phyloP scores from a whole-genome alignment of 2,329 filamentous ascomycete species.

The Penicillium fuscoglaucum region DNA sequence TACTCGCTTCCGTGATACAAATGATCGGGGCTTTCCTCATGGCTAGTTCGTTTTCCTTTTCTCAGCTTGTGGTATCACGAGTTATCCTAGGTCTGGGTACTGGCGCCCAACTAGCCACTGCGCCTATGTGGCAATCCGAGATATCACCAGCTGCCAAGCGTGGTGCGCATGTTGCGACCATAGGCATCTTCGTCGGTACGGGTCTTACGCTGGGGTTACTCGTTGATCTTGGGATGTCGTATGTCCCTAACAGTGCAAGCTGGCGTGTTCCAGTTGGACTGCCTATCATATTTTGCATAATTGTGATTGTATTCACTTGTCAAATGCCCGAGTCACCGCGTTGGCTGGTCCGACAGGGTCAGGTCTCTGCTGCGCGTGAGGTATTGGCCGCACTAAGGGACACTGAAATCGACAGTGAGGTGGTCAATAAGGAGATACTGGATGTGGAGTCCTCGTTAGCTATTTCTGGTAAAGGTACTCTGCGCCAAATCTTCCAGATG shows the following conservation, averaged over 20 bases:
- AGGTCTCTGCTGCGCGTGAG: slow-evolving; percentile 7
- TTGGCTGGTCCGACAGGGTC: slow-evolving; percentile 14
- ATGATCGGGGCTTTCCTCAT: slow-evolving; percentile 16
- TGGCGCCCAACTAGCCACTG: slow-evolving; percentile 15
- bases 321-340: slow-evolving; percentile 21
- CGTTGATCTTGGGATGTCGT: slow-evolving; percentile 19
- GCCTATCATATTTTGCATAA: slow-evolving; percentile 13
- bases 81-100: slow-evolving; percentile 16
- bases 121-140: slow-evolving; percentile 19
- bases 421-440: slow-evolving; percentile 9
- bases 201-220: slow-evolving; percentile 14
- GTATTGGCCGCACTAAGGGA: slow-evolving; percentile 13
- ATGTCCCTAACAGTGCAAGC: slow-evolving; percentile 9
- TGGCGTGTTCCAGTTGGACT: slow-evolving; percentile 18
- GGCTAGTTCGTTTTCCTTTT: slow-evolving; percentile 12
- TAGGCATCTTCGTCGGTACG: slow-evolving; percentile 6
- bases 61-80: slow-evolving; percentile 15
- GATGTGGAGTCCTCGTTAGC: slow-evolving; percentile 13
- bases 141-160: slow-evolving; percentile 14
- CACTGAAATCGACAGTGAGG: neutral
- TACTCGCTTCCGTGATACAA: slow-evolving; percentile 8
- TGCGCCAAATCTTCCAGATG: slow-evolving; percentile 17
- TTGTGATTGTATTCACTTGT: slow-evolving; percentile 7
- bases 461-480: slow-evolving; percentile 10
- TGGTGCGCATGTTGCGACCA: slow-evolving; percentile 15